Base-by-base conservation (phyloP, 805 yeast species). In the Debaryomyces castellii region DNA sequence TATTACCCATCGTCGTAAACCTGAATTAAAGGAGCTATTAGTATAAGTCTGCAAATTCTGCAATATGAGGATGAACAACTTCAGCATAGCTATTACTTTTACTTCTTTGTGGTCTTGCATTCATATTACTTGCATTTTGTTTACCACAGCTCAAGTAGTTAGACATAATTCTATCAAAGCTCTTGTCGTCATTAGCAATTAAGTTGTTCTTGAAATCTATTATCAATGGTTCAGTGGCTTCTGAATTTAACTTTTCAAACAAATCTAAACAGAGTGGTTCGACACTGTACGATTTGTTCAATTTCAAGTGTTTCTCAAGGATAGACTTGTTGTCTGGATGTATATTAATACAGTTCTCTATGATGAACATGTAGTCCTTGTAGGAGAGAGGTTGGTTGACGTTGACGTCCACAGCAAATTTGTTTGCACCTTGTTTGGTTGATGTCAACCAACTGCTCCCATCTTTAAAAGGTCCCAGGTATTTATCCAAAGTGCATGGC, bases 31-130 rank as follows among this genome's bases (percentile, higher is more conserved):
- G 12, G 20, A 22, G 5, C 16, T 34, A 43, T 54, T 61, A 71
- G 53, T 66, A 71, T 52, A 71, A 69, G 51, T 71, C 77, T 20
- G 76, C 76, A 62, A 64, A 71, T 50, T 71, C 76, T 16, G 76
- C 74, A 34, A 65, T 66, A 44, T 70, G 74, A 6, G 77, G 75
- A 54, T 69, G 74, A 23, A 71, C 66, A 43, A 64, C 51, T 42
- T 53, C 50, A 18, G 46, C n/a, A 8, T 42, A 36, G n/a, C 28
- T 16, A 8, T n/a, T 18, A 27, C 40, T n/a, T n/a, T 22, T 39
- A 12, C 37, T 36, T 7, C 25, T 34, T 22, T 40, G 25, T 14
- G 43, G 30, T 5, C 24, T 33, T 6, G 24, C 24, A 25, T 27
- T 20, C 25, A 39, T 28, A 22, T 37, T 37, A 28, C 25, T 45